Percentiles rank a stretch among this genome's conserved stretches.
These are phyloP conservation scores for Aleurites moluccanus DNA, from an alignment of 441 rosid species.

Conservation along the genomic window DNA sequence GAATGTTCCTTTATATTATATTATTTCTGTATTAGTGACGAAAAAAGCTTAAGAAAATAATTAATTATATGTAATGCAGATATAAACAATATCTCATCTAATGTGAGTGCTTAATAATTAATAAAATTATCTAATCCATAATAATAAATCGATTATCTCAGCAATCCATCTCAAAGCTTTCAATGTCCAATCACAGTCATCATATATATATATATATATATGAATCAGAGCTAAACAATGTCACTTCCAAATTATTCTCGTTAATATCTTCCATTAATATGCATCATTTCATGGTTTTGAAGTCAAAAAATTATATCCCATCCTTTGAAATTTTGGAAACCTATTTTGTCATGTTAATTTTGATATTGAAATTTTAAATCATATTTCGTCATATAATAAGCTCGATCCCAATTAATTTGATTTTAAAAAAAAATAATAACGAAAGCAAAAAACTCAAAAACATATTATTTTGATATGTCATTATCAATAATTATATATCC, in stretches of 20 bases:
- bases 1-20: neutral
- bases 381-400: no score
- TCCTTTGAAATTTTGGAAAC: conserved; percentile 8
- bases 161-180: neutral
- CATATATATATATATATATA: neutral
- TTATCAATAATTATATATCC: no score
- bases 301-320: conserved; percentile 18
- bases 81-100: neutral
- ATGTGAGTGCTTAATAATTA: conserved; percentile 2
- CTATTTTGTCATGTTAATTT: conserved; percentile 14
- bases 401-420: no score
- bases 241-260: conserved; percentile 21
- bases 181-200: conserved; percentile 26
- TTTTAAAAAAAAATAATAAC: no score
- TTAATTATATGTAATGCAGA: neutral
- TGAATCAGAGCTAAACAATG: conserved; percentile 31
- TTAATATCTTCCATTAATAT: conserved; percentile 1
- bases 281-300: neutral
- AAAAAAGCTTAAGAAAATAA: neutral
- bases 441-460: no score
- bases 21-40: neutral
- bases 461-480: neutral
- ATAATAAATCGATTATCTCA: neutral
- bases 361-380: neutral
- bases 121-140: neutral